These are phyloP conservation scores for Medicago arabica DNA, from an alignment of 306 rosid species.

Conservation along the genomic window DNA sequence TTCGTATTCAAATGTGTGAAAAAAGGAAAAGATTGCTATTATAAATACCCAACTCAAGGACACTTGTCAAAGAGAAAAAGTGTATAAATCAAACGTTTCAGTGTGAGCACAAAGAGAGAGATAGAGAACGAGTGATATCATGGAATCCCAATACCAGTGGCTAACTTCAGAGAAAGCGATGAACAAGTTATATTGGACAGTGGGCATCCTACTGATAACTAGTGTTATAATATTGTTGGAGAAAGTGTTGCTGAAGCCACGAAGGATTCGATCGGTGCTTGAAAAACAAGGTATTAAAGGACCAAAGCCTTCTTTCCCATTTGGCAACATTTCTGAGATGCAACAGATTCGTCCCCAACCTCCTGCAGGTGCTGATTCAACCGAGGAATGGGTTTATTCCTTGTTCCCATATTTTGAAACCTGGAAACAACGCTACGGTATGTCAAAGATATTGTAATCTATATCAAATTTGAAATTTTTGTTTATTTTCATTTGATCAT, in stretches of 20 bases:
- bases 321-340: constrained; percentile 40
- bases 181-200: constrained; percentile 27
- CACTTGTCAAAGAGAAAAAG: too few species aligned
- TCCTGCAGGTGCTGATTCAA: not conserved
- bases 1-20: too few species aligned
- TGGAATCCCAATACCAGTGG: too few species aligned
- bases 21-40: too few species aligned
- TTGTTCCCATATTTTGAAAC: constrained; percentile 44
- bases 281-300: constrained; percentile 46
- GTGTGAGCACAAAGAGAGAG: too few species aligned
- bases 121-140: too few species aligned
- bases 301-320: constrained; percentile 46
- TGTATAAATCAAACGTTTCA: too few species aligned
- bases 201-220: not conserved
- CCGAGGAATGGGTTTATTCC: constrained; percentile 35
- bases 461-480: not conserved
- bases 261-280: constrained; percentile 36
- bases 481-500: not conserved
- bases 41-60: too few species aligned
- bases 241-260: constrained; percentile 28
- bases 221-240: not conserved
- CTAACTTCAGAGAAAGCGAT: not conserved
- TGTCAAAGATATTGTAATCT: too few species aligned
- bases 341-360: not conserved
- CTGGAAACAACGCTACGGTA: constrained; percentile 48